Evolutionary conservation across 2,329 filamentous ascomycete genomes (phyloP), one percentile per base, ranked within the genome.

Genomic region (Fusarium oxysporum): DNA sequence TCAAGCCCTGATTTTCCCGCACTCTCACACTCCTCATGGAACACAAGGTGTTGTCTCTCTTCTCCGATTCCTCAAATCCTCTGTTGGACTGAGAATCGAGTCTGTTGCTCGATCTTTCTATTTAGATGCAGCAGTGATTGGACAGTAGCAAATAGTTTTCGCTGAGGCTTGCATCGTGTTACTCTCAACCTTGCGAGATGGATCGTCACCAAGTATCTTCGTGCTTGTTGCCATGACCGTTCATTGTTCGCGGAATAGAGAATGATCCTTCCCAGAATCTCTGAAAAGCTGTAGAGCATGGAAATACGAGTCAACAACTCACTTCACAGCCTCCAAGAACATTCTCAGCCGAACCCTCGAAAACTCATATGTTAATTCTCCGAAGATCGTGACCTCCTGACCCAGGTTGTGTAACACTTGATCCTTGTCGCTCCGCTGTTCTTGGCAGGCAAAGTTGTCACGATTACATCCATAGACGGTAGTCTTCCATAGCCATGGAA

Each of bases 81-180:
- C 32, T 43, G 21, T 13, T 59, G 12, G 17, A 45, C 44, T 47
- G 54, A 58, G 48, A 48, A 53, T 59, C 66, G 69, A 57, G 65
- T 32, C 43, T 44, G n/a, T 30, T 47, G 21, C 21, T 40, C 45
- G 19, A 43, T 19, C 44, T 21, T 33, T 21, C 40, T 33, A 16
- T n/a, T 28, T 25, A 8, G 21, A 25, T 23, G 19, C 40, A 23
- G 17, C 32, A 33, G 38, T 62, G 44, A 62, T 59, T 72, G 65
- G 61, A 38, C 35, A 33, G 38, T 38, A 30, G 32, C 19, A 45
- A 35, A 45, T 44, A 17, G 48, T 58, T 68, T 53, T 47, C 43
- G 56, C 37, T 19, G 30, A 44, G 62, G 53, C 54, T 71, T 73
- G 53, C 61, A 21, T 54, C 30, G 67, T 71, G 48, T 54, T 59